phyloP scores from a whole-genome alignment of 1,139 yeast species.

The Yamadazyma siamensis region DNA sequence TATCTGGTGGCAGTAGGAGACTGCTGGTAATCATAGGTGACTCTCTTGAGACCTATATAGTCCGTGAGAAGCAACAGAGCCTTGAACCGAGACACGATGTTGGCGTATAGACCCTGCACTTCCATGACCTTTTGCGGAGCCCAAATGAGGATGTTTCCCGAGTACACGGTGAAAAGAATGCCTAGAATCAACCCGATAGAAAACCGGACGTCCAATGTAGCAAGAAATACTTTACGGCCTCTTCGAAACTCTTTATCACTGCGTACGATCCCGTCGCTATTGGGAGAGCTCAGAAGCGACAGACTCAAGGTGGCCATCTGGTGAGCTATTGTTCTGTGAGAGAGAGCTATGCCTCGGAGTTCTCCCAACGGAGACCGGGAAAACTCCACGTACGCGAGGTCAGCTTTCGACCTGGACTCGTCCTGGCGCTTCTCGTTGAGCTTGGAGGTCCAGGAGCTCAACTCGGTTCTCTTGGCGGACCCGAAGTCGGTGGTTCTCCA shows the following conservation, averaged over 20 bases:
- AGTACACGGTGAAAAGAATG: slow-evolving; percentile 71
- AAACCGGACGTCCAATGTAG: slow-evolving; percentile 81
- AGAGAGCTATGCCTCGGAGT: slow-evolving; percentile 86
- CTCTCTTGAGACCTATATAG: slow-evolving; percentile 86
- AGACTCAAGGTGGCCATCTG: slow-evolving; percentile 79
- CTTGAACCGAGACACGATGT: slow-evolving; percentile 64
- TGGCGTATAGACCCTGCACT: slow-evolving; percentile 85
- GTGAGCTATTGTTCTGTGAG: slow-evolving; percentile 82
- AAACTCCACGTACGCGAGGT: slow-evolving; percentile 90
- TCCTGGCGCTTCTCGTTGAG: slow-evolving; percentile 20
- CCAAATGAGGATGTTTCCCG: slow-evolving; percentile 83
- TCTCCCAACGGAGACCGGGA: slow-evolving; percentile 90
- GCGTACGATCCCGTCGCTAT: slow-evolving; percentile 37
- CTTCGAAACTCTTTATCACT: slow-evolving; percentile 25
- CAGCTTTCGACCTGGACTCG: slow-evolving; percentile 34
- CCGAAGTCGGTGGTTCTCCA: slow-evolving; percentile 94
- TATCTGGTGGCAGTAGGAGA: slow-evolving; percentile 84
- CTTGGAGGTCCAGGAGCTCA: slow-evolving; percentile 27
- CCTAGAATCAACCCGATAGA: slow-evolving; percentile 88
- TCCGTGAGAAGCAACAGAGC: slow-evolving; percentile 80
- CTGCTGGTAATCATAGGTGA: slow-evolving; percentile 88
- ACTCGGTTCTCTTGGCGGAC: slow-evolving; percentile 45
- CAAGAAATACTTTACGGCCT: slow-evolving; percentile 45
- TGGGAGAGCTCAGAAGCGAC: slow-evolving; percentile 64
- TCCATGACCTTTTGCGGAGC: slow-evolving; percentile 74